A percentile compares a stretch with the other conserved stretches of the same genome.
phyloP scores from a whole-genome alignment of 2,329 filamentous ascomycete genomes.

The Chaetomium olivaceum region DNA sequence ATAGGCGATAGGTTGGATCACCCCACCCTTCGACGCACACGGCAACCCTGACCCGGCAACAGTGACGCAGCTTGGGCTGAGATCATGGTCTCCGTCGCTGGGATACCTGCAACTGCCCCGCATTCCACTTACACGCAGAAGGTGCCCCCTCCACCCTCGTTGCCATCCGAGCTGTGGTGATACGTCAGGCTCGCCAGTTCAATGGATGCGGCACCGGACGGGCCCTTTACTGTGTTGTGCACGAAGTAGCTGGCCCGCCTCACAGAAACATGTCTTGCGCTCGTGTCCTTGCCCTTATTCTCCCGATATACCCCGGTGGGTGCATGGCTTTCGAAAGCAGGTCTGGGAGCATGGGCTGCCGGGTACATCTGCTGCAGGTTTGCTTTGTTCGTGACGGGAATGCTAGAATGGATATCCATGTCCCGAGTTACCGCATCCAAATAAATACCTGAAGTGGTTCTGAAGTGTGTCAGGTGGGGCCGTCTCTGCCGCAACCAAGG shows the following conservation, averaged over 20 bases:
- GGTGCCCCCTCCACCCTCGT: not conserved
- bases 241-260: no score
- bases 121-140: constrained; percentile 11
- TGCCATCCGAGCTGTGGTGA: not conserved
- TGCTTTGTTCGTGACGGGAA: not conserved
- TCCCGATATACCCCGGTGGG: not conserved
- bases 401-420: not conserved
- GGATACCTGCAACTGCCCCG: constrained; percentile 12
- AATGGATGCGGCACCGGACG: not conserved
- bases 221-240: not conserved
- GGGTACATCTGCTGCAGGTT: not conserved
- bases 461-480: not conserved
- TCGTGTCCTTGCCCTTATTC: not conserved
- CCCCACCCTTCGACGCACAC: constrained; percentile 22
- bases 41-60: constrained; percentile 19
- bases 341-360: not conserved
- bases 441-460: not conserved
- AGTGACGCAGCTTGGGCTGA: constrained; percentile 24
- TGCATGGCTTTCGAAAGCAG: not conserved
- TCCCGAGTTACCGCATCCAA: not conserved
- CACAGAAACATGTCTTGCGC: not conserved
- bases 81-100: not conserved
- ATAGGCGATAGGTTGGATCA: constrained; percentile 26
- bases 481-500: not conserved
- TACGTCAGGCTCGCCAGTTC: not conserved